phyloP scores from a whole-genome alignment of 2,329 filamentous ascomycete species.

The Trichoderma simmonsii region DNA sequence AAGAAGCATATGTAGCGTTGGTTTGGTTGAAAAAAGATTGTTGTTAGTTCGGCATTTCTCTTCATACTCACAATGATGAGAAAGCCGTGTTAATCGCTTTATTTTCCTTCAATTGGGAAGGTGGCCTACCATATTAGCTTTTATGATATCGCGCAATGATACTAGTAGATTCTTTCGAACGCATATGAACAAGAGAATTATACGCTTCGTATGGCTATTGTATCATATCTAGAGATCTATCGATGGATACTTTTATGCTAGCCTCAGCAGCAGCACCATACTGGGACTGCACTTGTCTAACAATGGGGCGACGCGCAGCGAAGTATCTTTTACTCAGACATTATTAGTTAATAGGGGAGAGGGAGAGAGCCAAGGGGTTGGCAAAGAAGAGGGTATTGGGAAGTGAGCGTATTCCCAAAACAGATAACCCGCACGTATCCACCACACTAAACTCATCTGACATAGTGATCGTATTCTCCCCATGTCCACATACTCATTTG shows the following conservation, averaged over 20 bases:
- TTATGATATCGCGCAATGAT: not conserved
- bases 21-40: not conserved
- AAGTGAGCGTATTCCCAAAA: not conserved
- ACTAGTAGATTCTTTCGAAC: not conserved
- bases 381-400: not conserved
- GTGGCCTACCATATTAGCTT: not conserved
- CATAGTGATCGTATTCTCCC: not conserved
- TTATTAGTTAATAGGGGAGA: not conserved
- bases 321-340: not conserved
- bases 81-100: not conserved
- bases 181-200: not conserved
- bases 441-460: not conserved
- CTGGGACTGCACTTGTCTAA: not conserved
- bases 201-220: not conserved
- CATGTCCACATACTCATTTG: not conserved
- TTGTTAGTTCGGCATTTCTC: not conserved
- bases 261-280: not conserved
- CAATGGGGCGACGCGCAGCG: not conserved
- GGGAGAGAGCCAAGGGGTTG: not conserved
- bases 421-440: not conserved
- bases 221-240: not conserved
- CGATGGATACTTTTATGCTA: not conserved
- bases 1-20: not conserved
- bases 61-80: not conserved
- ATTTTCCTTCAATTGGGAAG: not conserved